Evolutionary conservation across 305 asterid species (phyloP).

Genomic region (Ilex paraguariensis): DNA sequence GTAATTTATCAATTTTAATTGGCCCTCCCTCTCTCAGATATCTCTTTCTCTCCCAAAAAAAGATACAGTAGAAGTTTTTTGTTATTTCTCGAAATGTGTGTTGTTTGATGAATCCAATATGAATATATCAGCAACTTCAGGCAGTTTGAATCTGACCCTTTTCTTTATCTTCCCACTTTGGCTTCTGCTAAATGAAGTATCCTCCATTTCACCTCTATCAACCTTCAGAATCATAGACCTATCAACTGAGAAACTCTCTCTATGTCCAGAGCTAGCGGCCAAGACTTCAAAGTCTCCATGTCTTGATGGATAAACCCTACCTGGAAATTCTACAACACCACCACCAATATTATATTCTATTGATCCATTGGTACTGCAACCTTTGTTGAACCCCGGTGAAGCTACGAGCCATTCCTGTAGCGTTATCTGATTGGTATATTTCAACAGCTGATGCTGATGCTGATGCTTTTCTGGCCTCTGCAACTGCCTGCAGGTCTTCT

Average conservation of each 20-base stretch:
- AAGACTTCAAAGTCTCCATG: constrained; percentile 1
- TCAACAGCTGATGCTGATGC: constrained; percentile 6
- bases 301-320: constrained; percentile 22
- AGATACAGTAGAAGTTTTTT: too few species aligned
- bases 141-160: constrained; percentile 48
- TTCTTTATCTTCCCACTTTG: constrained; percentile 31
- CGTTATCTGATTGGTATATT: constrained; percentile 15
- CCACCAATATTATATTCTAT: too few species aligned
- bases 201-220: constrained; percentile 7
- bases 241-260: constrained; percentile 1
- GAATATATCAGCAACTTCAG: constrained; percentile 42
- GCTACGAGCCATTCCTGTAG: constrained; percentile 39
- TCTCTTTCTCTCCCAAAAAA: too few species aligned
- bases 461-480: constrained; percentile 14
- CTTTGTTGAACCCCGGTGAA: constrained; percentile 18
- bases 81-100: too few species aligned
- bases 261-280: background rate
- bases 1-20: too few species aligned
- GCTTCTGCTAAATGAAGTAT: constrained; percentile 10
- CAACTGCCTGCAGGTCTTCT: constrained; percentile 7
- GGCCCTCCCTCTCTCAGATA: too few species aligned
- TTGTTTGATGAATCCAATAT: constrained; percentile 18
- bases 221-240: constrained; percentile 3
- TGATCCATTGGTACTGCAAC: too few species aligned
- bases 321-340: too few species aligned